Conservation (phyloP, 2,329 filamentous ascomycete species). For the Kalaharituber pfeilii region DNA sequence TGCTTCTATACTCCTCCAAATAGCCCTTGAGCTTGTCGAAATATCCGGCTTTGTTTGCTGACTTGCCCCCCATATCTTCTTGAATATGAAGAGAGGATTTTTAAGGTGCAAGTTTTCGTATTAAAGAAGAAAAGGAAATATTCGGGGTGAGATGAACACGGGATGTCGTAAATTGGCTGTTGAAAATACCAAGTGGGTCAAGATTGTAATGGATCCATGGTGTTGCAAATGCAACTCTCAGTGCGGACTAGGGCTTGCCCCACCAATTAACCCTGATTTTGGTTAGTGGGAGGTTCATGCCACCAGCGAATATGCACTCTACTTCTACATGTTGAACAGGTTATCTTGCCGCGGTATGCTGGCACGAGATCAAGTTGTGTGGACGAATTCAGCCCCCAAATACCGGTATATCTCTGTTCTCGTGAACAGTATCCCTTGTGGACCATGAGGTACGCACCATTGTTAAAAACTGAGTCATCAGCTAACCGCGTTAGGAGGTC, state of each 20-base stretch:
- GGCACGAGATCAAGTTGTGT: too few species aligned
- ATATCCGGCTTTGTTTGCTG: slow-evolving; percentile 84
- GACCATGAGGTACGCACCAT: too few species aligned
- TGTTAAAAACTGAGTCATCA: too few species aligned
- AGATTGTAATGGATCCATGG: background rate
- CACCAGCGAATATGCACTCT: too few species aligned
- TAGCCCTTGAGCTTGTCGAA: slow-evolving; percentile 99
- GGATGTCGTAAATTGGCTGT: background rate
- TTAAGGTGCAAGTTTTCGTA: slow-evolving; percentile 47
- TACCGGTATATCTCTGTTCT: too few species aligned
- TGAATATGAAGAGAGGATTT: slow-evolving; percentile 85
- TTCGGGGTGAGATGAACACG: background rate
- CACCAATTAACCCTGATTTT: background rate
- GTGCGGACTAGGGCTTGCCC: background rate
- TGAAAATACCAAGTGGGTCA: background rate
- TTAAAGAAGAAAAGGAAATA: background rate
- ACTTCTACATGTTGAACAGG: too few species aligned
- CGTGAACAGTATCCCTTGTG: too few species aligned
- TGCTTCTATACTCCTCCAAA: slow-evolving; percentile 88
- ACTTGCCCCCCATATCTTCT: slow-evolving; percentile 99
- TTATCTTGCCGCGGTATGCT: too few species aligned
- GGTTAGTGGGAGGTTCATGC: too few species aligned
- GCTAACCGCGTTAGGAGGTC: too few species aligned
- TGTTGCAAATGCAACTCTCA: background rate
- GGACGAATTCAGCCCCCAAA: too few species aligned